Base-by-base conservation (phyloP, 805 yeast genomes). In the Pichia paraexigua region DNA sequence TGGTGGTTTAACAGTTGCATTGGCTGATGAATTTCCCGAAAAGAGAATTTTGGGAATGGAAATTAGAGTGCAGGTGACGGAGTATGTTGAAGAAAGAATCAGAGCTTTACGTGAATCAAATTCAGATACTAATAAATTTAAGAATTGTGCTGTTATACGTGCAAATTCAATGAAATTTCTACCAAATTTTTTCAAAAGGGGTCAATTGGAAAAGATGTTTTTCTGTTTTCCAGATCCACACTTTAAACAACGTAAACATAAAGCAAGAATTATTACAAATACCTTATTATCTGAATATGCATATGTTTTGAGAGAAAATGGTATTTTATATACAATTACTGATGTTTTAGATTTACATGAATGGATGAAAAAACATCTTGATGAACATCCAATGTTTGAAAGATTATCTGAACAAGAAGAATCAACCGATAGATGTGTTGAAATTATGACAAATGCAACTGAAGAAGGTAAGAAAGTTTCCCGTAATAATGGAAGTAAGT, bases 171-270 rank as follows among this genome's bases (percentile, higher is more conserved):
- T 94, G 99, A 94, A 94, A 69, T 94, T 94, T 63, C 71, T 90
- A 56, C 98, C 99, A 22, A 94, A 94, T 67, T 94, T 94, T 67
- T 94, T 94, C 71, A 73, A 76, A 52, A 85, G 85, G 67, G 82
- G 82, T 8, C 97, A 90, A 65, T 71, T 91, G 48, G 80, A 84
- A 35, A 94, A 92, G 73, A 87, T 94, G 79, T 94, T 94, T 71
- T 94, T 94, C 73, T 94, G 99, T 68, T 94, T 94, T 78, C 99
- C 99, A n/a, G 99, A 94, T 69, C 99, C 99, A 9, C 99, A 94
- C 68, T 94, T 94, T 75, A 94, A 94, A 67, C 95, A 89, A 69
- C 78, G 98, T 64, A 94, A 94, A 66, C 99, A 94, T 71, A 94
- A 94, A 75, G 97, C 97, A 8, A 78, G 99, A 72, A 94, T 94